Evolutionary conservation across 139 green algal genomes (phyloP), one percentile per base, ranked within the genome.

Genomic region (Tetradesmus lagerheimii): DNA sequence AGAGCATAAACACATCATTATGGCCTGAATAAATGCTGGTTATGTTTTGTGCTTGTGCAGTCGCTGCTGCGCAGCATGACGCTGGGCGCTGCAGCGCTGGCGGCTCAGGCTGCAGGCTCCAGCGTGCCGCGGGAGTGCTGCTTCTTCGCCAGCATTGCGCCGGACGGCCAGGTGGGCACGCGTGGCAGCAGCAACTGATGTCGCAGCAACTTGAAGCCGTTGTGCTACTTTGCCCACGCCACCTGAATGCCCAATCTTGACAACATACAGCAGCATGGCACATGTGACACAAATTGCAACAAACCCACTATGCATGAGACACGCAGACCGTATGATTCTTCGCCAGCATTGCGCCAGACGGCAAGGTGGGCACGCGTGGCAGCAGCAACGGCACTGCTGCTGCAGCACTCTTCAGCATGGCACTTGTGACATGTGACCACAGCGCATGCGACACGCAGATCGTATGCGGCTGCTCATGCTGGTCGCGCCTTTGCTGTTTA

Each of bases 91-190:
- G 29, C 85, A 45, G 85, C 85, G 4, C 38, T 75, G 39, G 85
- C 80, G 91, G 80, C 74, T 74, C 77, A 57, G 80, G 92, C 34
- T 85, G 92, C 83, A 83, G 91, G 80, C 67, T 94, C 47, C 79
- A 95, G 35, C 76, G 87, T 85, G 16, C 81, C 67, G 37, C 89
- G 89, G 82, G 95, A 95, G 41, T 97, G 95, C 92, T 94, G 94
- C 86, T 96, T 97, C 87, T 96, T 98, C 90, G 96, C 95, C 12
- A 98, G 94, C 4, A 95, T 91, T 20, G 92, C 95, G 1, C 85
- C 75, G n/a, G 95, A 95, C 79, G 93, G 93, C 76, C 93, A 93
- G 91, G 93, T 95, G 71, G 23, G 89, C 20, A 14, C 16, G 29
- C 14, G 16, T 31, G 64, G 23, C 23, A n/a, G n/a, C 27, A 6